A percentile compares a stretch with the other conserved stretches of the same genome.
Evolutionary conservation across 148 eudicot genomes (phyloP).

Genomic region (Pouteria glomerata): DNA sequence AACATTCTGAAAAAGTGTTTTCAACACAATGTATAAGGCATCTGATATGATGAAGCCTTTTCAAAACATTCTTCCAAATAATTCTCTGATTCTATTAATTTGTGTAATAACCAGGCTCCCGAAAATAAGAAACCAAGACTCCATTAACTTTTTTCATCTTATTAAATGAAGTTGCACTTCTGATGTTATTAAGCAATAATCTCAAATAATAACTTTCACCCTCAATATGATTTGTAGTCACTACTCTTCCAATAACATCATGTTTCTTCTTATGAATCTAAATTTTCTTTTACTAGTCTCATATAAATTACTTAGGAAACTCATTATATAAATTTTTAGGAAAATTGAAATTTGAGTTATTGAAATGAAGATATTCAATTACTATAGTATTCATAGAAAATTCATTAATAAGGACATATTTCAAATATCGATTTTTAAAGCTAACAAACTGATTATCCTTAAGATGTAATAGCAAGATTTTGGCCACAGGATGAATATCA

Average conservation of each 20-base stretch:
- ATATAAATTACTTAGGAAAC: neutral
- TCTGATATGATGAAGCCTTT: too few species aligned
- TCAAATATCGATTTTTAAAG: neutral
- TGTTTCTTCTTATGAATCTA: neutral
- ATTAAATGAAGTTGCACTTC: too few species aligned
- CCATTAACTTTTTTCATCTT: too few species aligned
- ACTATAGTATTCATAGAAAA: neutral
- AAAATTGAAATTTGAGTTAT: neutral
- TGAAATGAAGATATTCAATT: neutral
- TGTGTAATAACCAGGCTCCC: too few species aligned
- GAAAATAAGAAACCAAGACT: too few species aligned
- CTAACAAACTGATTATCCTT: neutral
- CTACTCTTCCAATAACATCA: neutral
- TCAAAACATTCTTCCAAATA: too few species aligned
- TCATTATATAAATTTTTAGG: neutral
- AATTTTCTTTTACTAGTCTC: neutral
- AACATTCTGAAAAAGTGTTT: too few species aligned
- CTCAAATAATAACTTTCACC: neutral
- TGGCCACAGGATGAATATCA: neutral
- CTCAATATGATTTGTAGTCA: neutral
- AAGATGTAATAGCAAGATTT: neutral
- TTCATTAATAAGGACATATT: neutral
- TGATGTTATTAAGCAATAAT: neutral
- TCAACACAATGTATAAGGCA: too few species aligned
- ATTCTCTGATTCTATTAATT: too few species aligned